Evolutionary conservation across 768 basidiomycete species (phyloP).

Genomic region (Amanita brunnescens): DNA sequence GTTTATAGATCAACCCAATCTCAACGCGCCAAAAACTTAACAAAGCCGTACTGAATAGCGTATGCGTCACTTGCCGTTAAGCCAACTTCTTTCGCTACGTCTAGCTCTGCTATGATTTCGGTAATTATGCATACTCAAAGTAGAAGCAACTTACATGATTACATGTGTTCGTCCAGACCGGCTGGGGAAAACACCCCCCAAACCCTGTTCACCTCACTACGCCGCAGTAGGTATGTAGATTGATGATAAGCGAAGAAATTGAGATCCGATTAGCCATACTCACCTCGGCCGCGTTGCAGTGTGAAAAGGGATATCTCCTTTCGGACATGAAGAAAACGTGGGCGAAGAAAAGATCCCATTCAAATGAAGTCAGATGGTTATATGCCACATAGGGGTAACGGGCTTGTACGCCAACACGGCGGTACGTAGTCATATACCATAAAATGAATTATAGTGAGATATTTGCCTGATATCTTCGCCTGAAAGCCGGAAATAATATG

Average conservation of each 20-base stretch:
- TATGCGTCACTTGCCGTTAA: constrained; percentile 1
- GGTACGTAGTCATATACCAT: background rate
- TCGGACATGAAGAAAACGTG: constrained; percentile 7
- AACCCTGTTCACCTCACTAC: background rate
- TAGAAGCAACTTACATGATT: background rate
- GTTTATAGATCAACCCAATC: constrained; percentile 5
- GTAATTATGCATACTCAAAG: background rate
- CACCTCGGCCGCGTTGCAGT: background rate
- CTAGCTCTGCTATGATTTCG: constrained; percentile 2
- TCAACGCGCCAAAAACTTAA: constrained; percentile 3
- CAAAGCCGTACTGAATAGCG: background rate
- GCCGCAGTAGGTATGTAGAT: background rate
- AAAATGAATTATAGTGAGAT: background rate
- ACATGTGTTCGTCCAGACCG: background rate
- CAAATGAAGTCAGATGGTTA: background rate
- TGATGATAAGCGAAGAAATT: constrained; percentile 1
- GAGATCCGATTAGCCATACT: constrained; percentile 1
- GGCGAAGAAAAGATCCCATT: background rate
- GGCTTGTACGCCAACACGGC: background rate
- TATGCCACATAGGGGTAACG: constrained; percentile 4
- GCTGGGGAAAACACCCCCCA: background rate
- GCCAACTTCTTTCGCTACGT: background rate
- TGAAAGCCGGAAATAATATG: background rate
- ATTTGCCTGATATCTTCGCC: background rate
- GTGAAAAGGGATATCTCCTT: background rate